A percentile compares a stretch with the other conserved stretches of the same genome.
Evolutionary conservation across 2,329 filamentous ascomycete genomes (phyloP).

Genomic region (Spiromastix sp.): DNA sequence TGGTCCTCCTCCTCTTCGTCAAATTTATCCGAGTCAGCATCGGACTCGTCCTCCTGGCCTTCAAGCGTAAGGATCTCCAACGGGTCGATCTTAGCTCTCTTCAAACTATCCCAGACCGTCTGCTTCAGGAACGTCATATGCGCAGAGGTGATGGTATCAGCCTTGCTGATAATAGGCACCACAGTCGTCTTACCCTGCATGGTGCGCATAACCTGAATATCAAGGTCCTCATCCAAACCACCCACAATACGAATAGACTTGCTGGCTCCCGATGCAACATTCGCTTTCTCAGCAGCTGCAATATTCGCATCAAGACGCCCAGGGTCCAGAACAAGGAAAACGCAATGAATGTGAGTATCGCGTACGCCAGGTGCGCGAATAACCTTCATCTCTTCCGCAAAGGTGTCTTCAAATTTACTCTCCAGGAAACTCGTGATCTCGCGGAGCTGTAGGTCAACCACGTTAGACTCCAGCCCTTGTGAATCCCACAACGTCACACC

Average conservation of each 20-base stretch:
- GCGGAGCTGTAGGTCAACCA: slow-evolving; percentile 86
- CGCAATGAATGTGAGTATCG: slow-evolving; percentile 95
- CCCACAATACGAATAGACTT: slow-evolving; percentile 44
- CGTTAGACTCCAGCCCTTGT: slow-evolving; percentile 83
- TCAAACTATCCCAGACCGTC: slow-evolving; percentile 79
- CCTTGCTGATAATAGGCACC: slow-evolving; percentile 91
- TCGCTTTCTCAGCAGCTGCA: slow-evolving; percentile 50
- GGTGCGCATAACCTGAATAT: slow-evolving; percentile 78
- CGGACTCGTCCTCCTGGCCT: slow-evolving; percentile 56
- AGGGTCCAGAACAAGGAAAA: slow-evolving; percentile 86
- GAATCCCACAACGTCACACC: slow-evolving; percentile 96
- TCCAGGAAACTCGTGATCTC: slow-evolving; percentile 89
- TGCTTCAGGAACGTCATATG: slow-evolving; percentile 92
- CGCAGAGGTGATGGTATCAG: slow-evolving; percentile 87
- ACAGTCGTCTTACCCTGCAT: slow-evolving; percentile 91
- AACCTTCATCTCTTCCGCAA: slow-evolving; percentile 95
- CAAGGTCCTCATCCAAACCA: slow-evolving; percentile 75
- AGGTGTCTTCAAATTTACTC: slow-evolving; percentile 97
- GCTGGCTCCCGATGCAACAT: slow-evolving; percentile 44
- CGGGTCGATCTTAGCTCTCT: slow-evolving; percentile 76
- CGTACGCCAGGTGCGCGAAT: slow-evolving; percentile 82
- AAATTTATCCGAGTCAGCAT: slow-evolving; percentile 28
- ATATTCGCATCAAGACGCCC: slow-evolving; percentile 75
- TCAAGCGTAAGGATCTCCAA: slow-evolving; percentile 77
- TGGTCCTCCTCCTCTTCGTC: slow-evolving; percentile 42